Base-by-base conservation (phyloP, 371 early-diverging fungal genomes). In the Sporodiniella umbellata region DNA sequence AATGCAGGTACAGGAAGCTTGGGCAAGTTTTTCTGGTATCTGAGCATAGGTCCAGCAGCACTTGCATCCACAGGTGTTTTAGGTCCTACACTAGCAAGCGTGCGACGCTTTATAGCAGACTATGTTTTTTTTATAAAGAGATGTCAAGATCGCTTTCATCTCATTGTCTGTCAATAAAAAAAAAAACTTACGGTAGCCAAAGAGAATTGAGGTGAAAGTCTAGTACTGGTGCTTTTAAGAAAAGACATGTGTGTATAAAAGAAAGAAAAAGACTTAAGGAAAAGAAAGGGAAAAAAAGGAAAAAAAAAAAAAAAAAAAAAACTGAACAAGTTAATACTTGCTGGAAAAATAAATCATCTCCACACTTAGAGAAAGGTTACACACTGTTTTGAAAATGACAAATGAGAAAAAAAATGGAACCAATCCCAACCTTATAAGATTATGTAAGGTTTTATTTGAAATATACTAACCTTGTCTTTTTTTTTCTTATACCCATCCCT, bases 1-100 rank as follows among this genome's bases (percentile, higher is more conserved):
- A 98, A 81, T 30, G 83, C 78, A 19, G 98, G 97, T 18, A 98
- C 91, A 15, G 96, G 96, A 10, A 96, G 83, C 59, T 83, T 86
- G 46, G 90, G 90, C 30, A 95, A 78, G 43, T 75, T 75, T n/a
- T 61, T 72, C 63, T 92, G 89, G 53, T 81, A 84, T 26, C 79
- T 79, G 54, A 79, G 66, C 72, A 86, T 79, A 19, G 83, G 85
- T 1, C 83, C 83, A 37, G 70, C 66, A 26, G 76, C 75, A 21
- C 45, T 66, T 12, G 68, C 25, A 33, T 75, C 75, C 17, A 71
- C 62, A 15, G 75, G 72, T 5, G 75, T 75, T 57, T 75, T 75
- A 42, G 75, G 75, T n/a, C n/a, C 1, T 31, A 31, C 12, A 12
- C 31, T 31, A 1, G 31, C 31, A 10, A 31, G 31, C 31, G 31